These are phyloP conservation scores for Spathaspora gorwiae DNA, from an alignment of 805 yeast genomes.

Conservation along the genomic window DNA sequence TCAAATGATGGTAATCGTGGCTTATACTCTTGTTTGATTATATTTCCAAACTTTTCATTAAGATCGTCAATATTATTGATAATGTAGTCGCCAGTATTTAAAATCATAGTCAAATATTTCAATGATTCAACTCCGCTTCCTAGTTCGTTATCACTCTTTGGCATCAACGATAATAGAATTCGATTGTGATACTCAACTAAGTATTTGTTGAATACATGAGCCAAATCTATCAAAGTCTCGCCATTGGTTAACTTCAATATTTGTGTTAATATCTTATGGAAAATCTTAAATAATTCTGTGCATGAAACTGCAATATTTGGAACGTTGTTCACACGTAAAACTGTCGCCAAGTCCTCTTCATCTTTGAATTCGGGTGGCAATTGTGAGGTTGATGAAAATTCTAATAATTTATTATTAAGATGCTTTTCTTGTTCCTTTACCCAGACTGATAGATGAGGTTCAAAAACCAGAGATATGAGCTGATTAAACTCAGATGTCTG, in stretches of 20 bases:
- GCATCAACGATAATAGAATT: conserved; percentile 28
- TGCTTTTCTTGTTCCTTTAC: conserved; percentile 73
- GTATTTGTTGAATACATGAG: conserved; percentile 61
- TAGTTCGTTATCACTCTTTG: conserved; percentile 38
- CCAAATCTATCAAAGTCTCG: conserved; percentile 47
- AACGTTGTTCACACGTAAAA: conserved; percentile 42
- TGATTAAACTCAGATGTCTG: conserved; percentile 40
- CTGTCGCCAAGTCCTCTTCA: conserved; percentile 27
- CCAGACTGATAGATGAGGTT: conserved; percentile 84
- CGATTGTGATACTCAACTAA: conserved; percentile 42
- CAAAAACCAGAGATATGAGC: conserved; percentile 63
- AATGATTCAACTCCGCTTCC: conserved; percentile 57
- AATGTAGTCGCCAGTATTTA: conserved; percentile 89
- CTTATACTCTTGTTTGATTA: conserved; percentile 30
- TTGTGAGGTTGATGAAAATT: conserved; percentile 56
- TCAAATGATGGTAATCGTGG: conserved; percentile 49
- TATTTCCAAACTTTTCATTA: conserved; percentile 51
- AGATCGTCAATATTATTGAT: conserved; percentile 73
- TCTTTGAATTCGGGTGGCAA: conserved; percentile 38
- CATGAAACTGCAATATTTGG: conserved; percentile 79
- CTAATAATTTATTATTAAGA: conserved; percentile 57
- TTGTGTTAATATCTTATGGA: conserved; percentile 69
- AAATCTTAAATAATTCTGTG: conserved; percentile 77
- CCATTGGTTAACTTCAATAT: conserved; percentile 40
- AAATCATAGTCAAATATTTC: conserved; percentile 60